Percentiles rank a stretch among this genome's conserved stretches.
Conservation (phyloP, 2,329 filamentous ascomycete species). For the Coleophoma cylindrospora region DNA sequence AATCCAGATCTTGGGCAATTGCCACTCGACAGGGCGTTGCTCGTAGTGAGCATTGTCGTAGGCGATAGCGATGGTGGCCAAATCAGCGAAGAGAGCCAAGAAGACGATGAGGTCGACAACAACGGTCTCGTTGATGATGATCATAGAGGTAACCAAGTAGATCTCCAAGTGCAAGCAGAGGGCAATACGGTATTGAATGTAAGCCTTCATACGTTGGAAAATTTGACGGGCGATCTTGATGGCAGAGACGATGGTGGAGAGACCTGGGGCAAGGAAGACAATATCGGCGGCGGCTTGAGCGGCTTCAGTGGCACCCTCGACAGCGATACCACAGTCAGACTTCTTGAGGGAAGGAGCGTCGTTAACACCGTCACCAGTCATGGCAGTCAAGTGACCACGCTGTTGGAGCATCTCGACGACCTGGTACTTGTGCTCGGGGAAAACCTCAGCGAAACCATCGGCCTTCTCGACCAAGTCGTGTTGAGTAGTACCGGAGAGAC, state of each 20-base stretch:
- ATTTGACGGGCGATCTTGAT: conserved; percentile 92
- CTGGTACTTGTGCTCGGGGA: conserved; percentile 93
- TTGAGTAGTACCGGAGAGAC: conserved; percentile 67
- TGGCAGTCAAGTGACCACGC: conserved; percentile 89
- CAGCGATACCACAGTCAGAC: conserved; percentile 90
- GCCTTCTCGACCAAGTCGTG: conserved; percentile 80
- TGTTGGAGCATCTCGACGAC: conserved; percentile 92
- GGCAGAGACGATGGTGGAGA: conserved; percentile 87
- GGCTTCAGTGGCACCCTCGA: conserved; percentile 87
- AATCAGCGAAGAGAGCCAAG: conserved; percentile 73
- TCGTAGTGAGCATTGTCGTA: conserved; percentile 79
- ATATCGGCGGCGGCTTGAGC: conserved; percentile 90
- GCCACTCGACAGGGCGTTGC: conserved; percentile 71
- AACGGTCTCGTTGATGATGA: conserved; percentile 75
- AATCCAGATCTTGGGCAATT: conserved; percentile 77
- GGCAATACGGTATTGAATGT: conserved; percentile 93
- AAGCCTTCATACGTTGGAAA: conserved; percentile 96
- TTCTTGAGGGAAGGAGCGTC: conserved; percentile 91
- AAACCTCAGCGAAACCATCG: conserved; percentile 92
- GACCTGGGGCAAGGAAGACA: conserved; percentile 86
- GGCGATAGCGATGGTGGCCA: conserved; percentile 73
- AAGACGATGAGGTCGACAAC: conserved; percentile 71
- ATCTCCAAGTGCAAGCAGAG: conserved; percentile 86
- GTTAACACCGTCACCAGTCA: conserved; percentile 96
- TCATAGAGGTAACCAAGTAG: conserved; percentile 73